Conservation (phyloP, 2,329 filamentous ascomycete genomes). For the Fusarium denticulatum region DNA sequence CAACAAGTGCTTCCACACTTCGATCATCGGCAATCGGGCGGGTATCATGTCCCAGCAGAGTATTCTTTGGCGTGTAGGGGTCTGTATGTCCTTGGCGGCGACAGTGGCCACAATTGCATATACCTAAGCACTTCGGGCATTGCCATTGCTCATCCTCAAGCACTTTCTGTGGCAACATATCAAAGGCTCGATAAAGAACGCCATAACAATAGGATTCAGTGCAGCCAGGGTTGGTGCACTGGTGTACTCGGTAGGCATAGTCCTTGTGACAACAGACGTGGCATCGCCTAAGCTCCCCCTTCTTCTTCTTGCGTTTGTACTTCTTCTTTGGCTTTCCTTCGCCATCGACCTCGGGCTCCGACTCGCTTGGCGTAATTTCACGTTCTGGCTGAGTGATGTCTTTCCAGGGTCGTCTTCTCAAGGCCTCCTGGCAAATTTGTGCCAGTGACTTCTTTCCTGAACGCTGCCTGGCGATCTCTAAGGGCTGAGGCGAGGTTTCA, state of each 20-base stretch:
- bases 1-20: conserved; percentile 88
- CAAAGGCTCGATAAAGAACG: conserved; percentile 90
- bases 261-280: conserved; percentile 87
- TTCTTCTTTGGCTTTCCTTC: conserved; percentile 71
- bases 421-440: conserved; percentile 92
- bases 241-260: conserved; percentile 84
- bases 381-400: conserved; percentile 75
- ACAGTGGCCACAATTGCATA: conserved; percentile 89
- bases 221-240: conserved; percentile 77
- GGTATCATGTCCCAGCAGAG: conserved; percentile 90
- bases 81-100: conserved; percentile 71
- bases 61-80: conserved; percentile 88
- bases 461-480: conserved; percentile 74
- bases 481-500: conserved; percentile 72
- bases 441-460: conserved; percentile 82
- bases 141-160: conserved; percentile 86
- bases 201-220: conserved; percentile 88
- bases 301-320: conserved; percentile 63
- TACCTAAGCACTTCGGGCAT: conserved; percentile 85
- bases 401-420: conserved; percentile 81
- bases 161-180: conserved; percentile 83
- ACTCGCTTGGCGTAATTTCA: conserved; percentile 58
- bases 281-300: conserved; percentile 69
- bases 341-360: conserved; percentile 71
- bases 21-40: conserved; percentile 88